phyloP scores from a whole-genome alignment of 148 eudicot species.

The Tetragonia tetragonoides region DNA sequence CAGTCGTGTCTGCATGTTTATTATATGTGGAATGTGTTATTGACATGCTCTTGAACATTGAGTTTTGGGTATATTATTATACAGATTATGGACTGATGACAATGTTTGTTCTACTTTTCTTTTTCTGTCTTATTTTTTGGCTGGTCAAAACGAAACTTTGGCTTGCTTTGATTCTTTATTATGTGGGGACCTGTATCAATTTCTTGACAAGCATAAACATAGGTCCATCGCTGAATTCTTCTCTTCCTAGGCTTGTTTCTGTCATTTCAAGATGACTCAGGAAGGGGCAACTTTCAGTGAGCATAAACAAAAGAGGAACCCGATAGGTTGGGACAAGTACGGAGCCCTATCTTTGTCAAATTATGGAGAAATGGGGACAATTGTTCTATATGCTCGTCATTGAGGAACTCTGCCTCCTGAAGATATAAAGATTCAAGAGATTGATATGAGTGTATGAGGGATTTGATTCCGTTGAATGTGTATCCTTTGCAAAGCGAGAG shows the following conservation, averaged over 20 bases:
- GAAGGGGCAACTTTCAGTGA: constrained; percentile 19
- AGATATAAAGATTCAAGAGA: constrained; percentile 10
- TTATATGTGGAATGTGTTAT: too few species aligned
- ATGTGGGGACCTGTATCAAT: too few species aligned
- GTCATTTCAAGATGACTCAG: constrained; percentile 18
- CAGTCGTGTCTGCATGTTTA: too few species aligned
- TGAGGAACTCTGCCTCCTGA: constrained; percentile 1
- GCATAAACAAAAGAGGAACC: background rate
- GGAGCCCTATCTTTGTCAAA: background rate
- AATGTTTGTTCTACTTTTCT: too few species aligned
- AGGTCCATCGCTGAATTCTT: background rate
- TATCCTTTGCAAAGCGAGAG: constrained; percentile 12
- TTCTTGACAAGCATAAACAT: too few species aligned
- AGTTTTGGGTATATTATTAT: too few species aligned
- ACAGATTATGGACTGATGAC: too few species aligned
- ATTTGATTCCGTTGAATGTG: constrained; percentile 21
- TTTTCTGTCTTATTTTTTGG: too few species aligned
- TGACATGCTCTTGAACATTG: too few species aligned
- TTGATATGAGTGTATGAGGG: constrained; percentile 10
- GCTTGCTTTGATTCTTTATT: too few species aligned
- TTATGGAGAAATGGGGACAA: background rate
- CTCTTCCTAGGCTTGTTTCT: constrained; percentile 19
- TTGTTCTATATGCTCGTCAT: background rate
- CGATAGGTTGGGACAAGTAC: background rate
- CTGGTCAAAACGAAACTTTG: too few species aligned